Evolutionary conservation across 2,329 filamentous ascomycete species (phyloP).

Genomic region (Neonectria neomacrospora): DNA sequence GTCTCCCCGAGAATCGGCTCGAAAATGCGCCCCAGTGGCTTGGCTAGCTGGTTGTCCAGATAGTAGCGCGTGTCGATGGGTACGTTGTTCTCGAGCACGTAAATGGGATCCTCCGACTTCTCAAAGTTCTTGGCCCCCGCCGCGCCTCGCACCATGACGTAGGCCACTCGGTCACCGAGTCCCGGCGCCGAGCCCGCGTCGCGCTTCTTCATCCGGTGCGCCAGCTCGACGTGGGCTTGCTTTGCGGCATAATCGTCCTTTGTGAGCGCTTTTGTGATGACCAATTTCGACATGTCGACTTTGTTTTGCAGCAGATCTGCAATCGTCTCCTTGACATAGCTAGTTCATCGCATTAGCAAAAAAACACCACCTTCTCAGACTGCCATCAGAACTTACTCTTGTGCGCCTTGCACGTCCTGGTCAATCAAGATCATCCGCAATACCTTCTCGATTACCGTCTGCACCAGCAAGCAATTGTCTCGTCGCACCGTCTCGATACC

Average conservation of each 20-base stretch:
- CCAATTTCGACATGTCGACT: conserved; percentile 98
- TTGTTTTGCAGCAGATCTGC: conserved; percentile 96
- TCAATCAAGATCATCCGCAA: conserved; percentile 96
- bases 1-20: conserved; percentile 96
- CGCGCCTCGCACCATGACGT: conserved; percentile 95
- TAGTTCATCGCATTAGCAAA: conserved; percentile 57
- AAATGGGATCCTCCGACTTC: conserved; percentile 96
- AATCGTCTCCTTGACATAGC: conserved; percentile 96
- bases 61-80: conserved; percentile 99
- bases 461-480: conserved; percentile 95
- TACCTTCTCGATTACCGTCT: conserved; percentile 97
- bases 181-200: conserved; percentile 93
- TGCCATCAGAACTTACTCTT: conserved; percentile 74
- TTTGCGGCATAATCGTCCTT: conserved; percentile 91
- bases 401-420: conserved; percentile 86
- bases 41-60: conserved; percentile 96
- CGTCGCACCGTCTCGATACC: conserved; percentile 97
- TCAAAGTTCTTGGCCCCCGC: conserved; percentile 95
- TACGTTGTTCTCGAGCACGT: conserved; percentile 95
- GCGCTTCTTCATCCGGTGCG: conserved; percentile 95
- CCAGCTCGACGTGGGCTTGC: conserved; percentile 95
- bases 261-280: conserved; percentile 96
- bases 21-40: conserved; percentile 94
- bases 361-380: conserved; percentile 22
- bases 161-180: conserved; percentile 94